Conservation (phyloP, 257 asterid genomes). For the Euphrasia confusa region DNA sequence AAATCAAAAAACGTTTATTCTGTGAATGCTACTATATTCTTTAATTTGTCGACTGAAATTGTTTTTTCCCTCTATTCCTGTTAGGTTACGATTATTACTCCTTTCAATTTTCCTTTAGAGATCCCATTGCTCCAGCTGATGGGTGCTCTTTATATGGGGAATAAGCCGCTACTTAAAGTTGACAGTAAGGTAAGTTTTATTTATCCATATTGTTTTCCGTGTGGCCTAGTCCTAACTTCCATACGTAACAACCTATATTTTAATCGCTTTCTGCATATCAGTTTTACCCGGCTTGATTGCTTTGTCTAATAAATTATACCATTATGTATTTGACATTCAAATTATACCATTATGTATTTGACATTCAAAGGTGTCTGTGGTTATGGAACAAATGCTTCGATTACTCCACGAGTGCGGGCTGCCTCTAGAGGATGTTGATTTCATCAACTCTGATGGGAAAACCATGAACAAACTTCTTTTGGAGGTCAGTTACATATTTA, state of each 20-base stretch:
- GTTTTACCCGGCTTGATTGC: background rate
- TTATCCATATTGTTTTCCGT: no score
- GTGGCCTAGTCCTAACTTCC: no score
- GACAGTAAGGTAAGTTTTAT: constrained; percentile 96
- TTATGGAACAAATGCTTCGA: constrained; percentile 92
- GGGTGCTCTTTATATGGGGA: constrained; percentile 99
- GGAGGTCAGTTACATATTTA: constrained; percentile 52
- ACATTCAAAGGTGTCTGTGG: constrained; percentile 63
- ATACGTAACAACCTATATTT: background rate
- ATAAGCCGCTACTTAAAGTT: constrained; percentile 90
- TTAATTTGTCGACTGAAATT: background rate
- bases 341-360: constrained; percentile 20
- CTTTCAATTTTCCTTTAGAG: constrained; percentile 94
- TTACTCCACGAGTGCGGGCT: constrained; percentile 90
- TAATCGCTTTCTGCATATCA: background rate
- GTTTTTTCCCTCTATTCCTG: background rate
- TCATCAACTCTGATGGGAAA: constrained; percentile 82
- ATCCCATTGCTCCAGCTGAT: constrained; percentile 95
- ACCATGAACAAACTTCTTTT: constrained; percentile 78
- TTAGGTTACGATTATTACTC: constrained; percentile 83
- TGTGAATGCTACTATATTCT: background rate
- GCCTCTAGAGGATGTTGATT: constrained; percentile 81
- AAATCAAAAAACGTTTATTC: background rate
- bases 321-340: constrained; percentile 15
- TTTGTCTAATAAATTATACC: background rate